These are phyloP conservation scores for Sporothrix schenckii DNA, from an alignment of 2,329 filamentous ascomycete species.

Conservation along the genomic window DNA sequence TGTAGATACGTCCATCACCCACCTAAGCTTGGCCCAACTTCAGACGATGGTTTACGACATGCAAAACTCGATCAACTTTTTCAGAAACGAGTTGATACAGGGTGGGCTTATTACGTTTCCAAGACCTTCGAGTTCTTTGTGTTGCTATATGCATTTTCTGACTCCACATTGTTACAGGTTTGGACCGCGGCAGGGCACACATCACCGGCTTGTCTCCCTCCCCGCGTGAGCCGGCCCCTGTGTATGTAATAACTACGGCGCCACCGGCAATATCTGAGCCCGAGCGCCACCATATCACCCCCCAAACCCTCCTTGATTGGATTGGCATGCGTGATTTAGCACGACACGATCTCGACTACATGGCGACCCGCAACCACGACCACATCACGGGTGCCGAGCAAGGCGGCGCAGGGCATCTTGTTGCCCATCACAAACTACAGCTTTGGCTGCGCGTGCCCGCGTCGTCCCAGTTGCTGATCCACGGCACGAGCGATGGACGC, in stretches of 20 bases:
- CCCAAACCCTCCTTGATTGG: slow-evolving; percentile 1
- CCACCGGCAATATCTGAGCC: neutral
- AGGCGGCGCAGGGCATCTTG: slow-evolving; percentile 3
- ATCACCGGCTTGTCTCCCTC: neutral
- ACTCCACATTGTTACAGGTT: no score
- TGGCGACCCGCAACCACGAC: neutral
- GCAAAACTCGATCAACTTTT: neutral
- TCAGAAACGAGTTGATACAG: no score
- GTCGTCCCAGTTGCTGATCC: slow-evolving; percentile 8
- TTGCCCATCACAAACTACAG: neutral
- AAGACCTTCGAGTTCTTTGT: no score
- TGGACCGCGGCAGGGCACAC: no score
- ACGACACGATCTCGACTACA: neutral
- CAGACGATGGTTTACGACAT: neutral
- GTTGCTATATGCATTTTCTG: no score
- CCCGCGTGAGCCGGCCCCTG: neutral
- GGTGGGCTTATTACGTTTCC: no score
- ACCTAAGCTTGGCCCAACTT: neutral
- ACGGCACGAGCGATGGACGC: neutral
- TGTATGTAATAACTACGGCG: neutral
- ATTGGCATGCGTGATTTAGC: slow-evolving; percentile 6
- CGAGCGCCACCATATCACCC: neutral
- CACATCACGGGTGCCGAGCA: neutral
- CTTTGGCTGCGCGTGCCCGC: neutral
- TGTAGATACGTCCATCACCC: neutral